Evolutionary conservation across 2,329 filamentous ascomycete genomes (phyloP), one percentile per base, ranked within the genome.

Genomic region (Aspergillus uvarum): DNA sequence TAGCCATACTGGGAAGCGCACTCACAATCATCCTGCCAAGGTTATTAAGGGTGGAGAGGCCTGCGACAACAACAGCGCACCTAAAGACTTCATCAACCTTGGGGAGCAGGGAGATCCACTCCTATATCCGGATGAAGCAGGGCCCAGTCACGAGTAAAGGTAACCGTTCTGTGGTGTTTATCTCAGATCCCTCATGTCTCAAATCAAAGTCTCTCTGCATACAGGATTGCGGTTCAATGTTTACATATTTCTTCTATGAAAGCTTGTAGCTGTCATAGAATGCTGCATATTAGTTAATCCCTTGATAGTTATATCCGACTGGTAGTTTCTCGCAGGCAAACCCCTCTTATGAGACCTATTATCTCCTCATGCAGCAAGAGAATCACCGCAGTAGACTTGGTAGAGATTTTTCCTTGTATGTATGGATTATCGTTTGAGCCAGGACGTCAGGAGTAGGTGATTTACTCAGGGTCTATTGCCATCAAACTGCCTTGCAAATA

Each of bases 81-180:
- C 91, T 0, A 81, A 84, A 5, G 92, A 95, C 68, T 98, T 97
- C 67, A 88, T 92, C 74, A 85, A 88, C 63, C 84, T 96, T 80
- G 94, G 94, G 44, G 92, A 92, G 16, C 91, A 90, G 69, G 94
- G 92, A 5, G 94, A 98, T 70, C 87, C 92, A 74, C 80, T 84
- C 48, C 81, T 97, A 14, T 97, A 88, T 72, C 85, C 84, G 10
- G 81, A 91, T 53, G 88, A 91, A 35, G 72, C 72, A 42, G 73
- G 70, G 1, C 80, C 75, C 54, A 71, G 72, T 12, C 80, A 80
- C 55, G 61, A 63, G 44, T 69, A 51, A 55, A n/a, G 16, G 38
- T 44, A 6, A n/a, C 1, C n/a, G 3, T 44, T n/a, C 38, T n/a
- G 14, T 16, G 16, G 38, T n/a, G 5, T 7, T 44, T 44, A 44